These are phyloP conservation scores for Pyrenula aspistea DNA, from an alignment of 495 filamentous ascomycete genomes.

Conservation along the genomic window DNA sequence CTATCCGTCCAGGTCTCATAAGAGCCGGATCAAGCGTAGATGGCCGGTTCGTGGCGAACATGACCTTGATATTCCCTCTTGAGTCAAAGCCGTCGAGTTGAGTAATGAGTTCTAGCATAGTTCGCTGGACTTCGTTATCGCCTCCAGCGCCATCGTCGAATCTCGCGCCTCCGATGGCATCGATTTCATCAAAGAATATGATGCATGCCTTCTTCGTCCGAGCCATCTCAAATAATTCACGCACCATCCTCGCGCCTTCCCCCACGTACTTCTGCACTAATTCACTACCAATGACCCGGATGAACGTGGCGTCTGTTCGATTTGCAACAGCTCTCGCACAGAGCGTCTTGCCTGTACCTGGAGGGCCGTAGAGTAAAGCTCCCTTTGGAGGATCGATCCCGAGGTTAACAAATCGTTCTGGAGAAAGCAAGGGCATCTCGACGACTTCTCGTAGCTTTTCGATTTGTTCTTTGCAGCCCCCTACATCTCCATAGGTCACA, in stretches of 20 bases:
- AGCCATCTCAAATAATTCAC: conserved; percentile 98
- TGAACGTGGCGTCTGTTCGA: conserved; percentile 95
- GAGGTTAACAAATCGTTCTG: conserved; percentile 91
- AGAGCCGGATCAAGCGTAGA: conserved; percentile 92
- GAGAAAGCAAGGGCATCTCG: conserved; percentile 92
- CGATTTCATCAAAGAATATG: conserved; percentile 99
- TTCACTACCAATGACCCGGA: conserved; percentile 94
- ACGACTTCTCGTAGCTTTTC: conserved; percentile 98
- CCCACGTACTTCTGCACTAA: conserved; percentile 98
- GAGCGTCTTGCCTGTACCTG: conserved; percentile 95
- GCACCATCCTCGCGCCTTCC: conserved; percentile 94
- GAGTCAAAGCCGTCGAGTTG: conserved; percentile 97
- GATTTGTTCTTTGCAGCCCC: conserved; percentile 98
- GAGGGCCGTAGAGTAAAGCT: conserved; percentile 90
- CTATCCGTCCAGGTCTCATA: conserved; percentile 95
- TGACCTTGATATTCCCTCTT: conserved; percentile 98
- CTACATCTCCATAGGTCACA: conserved; percentile 97
- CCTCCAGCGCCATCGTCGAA: conserved; percentile 97
- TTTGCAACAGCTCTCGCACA: conserved; percentile 96
- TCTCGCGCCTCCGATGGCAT: conserved; percentile 93
- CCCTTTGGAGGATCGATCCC: conserved; percentile 98
- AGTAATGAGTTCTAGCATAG: conserved; percentile 97
- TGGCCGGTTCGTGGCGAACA: conserved; percentile 97
- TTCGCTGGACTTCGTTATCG: conserved; percentile 98
- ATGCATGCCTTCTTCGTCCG: conserved; percentile 99